Evolutionary conservation across 345 rosid species (phyloP).

Genomic region (Melaleuca quinquenervia): DNA sequence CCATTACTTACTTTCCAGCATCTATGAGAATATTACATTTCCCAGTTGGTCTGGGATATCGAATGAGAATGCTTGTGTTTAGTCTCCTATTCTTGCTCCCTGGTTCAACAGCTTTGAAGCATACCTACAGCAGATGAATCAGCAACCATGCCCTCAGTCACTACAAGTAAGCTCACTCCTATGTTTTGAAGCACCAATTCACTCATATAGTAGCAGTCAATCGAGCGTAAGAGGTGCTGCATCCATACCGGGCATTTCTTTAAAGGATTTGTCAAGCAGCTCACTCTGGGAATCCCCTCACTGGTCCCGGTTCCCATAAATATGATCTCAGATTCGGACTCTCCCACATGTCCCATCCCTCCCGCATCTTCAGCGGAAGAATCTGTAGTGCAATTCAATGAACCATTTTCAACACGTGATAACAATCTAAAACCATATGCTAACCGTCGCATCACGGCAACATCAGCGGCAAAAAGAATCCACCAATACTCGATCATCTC

Average conservation of each 20-base stretch:
- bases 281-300: slow-evolving; percentile 91
- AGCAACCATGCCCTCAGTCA: not conserved
- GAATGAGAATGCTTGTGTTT: slow-evolving; percentile 72
- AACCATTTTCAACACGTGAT: not conserved
- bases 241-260: slow-evolving; percentile 66
- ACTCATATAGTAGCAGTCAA: not conserved
- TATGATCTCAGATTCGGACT: slow-evolving; percentile 45
- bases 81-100: slow-evolving; percentile 71
- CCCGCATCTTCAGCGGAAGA: not conserved
- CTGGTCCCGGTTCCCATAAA: slow-evolving; percentile 92
- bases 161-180: not conserved
- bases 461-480: not conserved
- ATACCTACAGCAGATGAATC: slow-evolving; percentile 34
- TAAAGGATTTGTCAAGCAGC: slow-evolving; percentile 76
- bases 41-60: slow-evolving; percentile 38
- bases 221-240: not conserved
- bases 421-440: not conserved
- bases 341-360: not conserved
- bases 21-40: slow-evolving; percentile 58
- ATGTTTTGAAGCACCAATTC: not conserved
- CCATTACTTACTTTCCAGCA: slow-evolving; percentile 78
- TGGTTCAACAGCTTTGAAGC: slow-evolving; percentile 65
- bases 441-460: not conserved
- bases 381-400: slow-evolving; percentile 18
- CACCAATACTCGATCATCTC: not conserved